Evolutionary conservation across 1,284 basidiomycete species (phyloP).

Genomic region (Trichosporon inkin): DNA sequence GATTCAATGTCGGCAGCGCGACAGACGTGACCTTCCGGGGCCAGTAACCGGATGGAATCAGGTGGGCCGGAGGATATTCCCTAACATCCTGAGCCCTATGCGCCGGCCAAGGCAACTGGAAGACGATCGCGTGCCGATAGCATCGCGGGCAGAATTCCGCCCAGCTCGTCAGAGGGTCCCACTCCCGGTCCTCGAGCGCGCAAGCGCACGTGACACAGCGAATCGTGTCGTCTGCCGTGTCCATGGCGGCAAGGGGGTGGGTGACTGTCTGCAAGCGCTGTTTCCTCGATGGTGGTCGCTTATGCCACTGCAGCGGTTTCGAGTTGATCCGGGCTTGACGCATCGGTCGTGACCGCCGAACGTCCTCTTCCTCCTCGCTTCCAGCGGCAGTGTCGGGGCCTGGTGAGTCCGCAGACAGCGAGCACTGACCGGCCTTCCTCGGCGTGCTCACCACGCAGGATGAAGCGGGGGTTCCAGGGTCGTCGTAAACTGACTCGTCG

Average conservation of each 20-base stretch:
- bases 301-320: constrained; percentile 4
- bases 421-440: constrained; percentile 2
- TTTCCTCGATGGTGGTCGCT: constrained; percentile 3
- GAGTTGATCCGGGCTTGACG: constrained; percentile 26
- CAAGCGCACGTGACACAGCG: constrained; percentile 42
- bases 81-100: constrained; percentile 30
- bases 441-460: constrained; percentile 10
- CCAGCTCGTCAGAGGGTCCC: constrained; percentile 33
- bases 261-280: constrained; percentile 8
- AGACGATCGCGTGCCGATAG: constrained; percentile 45
- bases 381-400: not conserved
- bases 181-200: constrained; percentile 35
- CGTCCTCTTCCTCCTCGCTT: constrained; percentile 21
- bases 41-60: constrained; percentile 32
- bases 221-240: constrained; percentile 19
- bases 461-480: constrained; percentile 4
- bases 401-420: not conserved
- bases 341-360: constrained; percentile 6
- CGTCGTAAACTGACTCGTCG: constrained; percentile 13
- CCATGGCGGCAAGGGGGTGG: constrained; percentile 19
- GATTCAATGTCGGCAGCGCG: constrained; percentile 32
- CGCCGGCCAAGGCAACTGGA: constrained; percentile 42
- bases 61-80: constrained; percentile 39
- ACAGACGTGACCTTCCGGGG: constrained; percentile 30
- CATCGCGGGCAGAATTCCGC: constrained; percentile 43